Evolutionary conservation across 192 early-diverging fungal species (phyloP).

Genomic region (Diversispora epigaea): DNA sequence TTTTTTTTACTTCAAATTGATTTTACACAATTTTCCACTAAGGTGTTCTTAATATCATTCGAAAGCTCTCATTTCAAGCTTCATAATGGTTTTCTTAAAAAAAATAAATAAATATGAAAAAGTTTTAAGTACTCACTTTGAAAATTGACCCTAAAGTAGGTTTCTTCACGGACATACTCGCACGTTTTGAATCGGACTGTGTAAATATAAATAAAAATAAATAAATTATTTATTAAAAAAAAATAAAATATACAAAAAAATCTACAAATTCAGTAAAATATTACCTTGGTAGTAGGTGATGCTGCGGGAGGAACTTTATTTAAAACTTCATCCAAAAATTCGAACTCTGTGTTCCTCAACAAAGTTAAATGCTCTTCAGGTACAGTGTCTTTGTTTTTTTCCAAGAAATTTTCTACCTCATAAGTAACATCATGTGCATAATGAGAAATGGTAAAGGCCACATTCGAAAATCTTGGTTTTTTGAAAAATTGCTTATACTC

Average conservation of each 20-base stretch:
- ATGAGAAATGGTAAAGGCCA: slow-evolving; percentile 89
- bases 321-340: slow-evolving; percentile 81
- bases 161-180: slow-evolving; percentile 65
- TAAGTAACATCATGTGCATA: slow-evolving; percentile 95
- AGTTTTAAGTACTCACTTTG: slow-evolving; percentile 52
- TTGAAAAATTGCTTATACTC: slow-evolving; percentile 76
- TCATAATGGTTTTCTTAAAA: neutral
- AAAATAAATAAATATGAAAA: neutral
- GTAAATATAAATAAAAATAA: neutral
- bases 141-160: slow-evolving; percentile 97
- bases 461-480: slow-evolving; percentile 87
- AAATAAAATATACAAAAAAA: neutral
- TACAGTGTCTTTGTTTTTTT: slow-evolving; percentile 99
- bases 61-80: no score
- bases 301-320: slow-evolving; percentile 54
- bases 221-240: neutral
- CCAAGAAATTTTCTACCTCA: slow-evolving; percentile 91
- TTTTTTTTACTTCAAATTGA: no score
- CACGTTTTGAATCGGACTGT: slow-evolving; percentile 46
- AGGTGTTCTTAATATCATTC: no score
- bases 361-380: slow-evolving; percentile 85
- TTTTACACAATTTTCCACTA: no score
- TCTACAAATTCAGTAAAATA: neutral
- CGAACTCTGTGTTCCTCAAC: slow-evolving; percentile 73
- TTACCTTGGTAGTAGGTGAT: slow-evolving; percentile 44